Evolutionary conservation across 2,329 filamentous ascomycete species (phyloP).

Genomic region (Cordyceps fumosorosea): DNA sequence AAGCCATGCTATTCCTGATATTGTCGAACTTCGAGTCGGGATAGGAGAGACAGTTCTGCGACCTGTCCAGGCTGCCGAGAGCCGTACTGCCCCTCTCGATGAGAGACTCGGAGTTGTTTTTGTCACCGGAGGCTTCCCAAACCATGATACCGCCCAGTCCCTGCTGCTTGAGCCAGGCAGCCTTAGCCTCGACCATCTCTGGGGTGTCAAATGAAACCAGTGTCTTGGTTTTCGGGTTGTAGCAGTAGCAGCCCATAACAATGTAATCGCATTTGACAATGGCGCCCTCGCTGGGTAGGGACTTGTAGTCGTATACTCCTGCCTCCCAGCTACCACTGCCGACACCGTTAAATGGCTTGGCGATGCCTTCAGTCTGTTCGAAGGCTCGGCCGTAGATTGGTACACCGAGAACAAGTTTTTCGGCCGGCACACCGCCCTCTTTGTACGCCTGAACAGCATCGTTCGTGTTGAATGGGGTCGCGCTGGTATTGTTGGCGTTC

Average conservation of each 20-base stretch:
- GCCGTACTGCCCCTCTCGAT: constrained; percentile 44
- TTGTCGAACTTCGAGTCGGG: constrained; percentile 51
- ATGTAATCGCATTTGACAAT: constrained; percentile 49
- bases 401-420: constrained; percentile 71
- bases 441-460: constrained; percentile 61
- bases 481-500: constrained; percentile 42
- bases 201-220: constrained; percentile 70
- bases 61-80: constrained; percentile 35
- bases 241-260: constrained; percentile 63
- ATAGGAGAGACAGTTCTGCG: constrained; percentile 45
- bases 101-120: constrained; percentile 51
- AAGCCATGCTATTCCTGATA: constrained; percentile 30
- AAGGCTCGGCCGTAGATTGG: constrained; percentile 45
- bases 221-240: constrained; percentile 51
- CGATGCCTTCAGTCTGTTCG: constrained; percentile 52
- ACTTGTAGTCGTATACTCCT: constrained; percentile 78
- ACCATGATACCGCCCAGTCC: constrained; percentile 75
- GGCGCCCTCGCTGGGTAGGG: constrained; percentile 56
- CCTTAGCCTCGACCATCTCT: constrained; percentile 54
- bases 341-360: constrained; percentile 54
- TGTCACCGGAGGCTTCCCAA: constrained; percentile 74
- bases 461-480: constrained; percentile 65
- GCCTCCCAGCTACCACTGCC: constrained; percentile 66
- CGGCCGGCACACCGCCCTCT: constrained; percentile 50
- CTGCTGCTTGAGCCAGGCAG: constrained; percentile 53